These are phyloP conservation scores for Meripilus lineatus DNA, from an alignment of 1,284 basidiomycete species.

Conservation along the genomic window DNA sequence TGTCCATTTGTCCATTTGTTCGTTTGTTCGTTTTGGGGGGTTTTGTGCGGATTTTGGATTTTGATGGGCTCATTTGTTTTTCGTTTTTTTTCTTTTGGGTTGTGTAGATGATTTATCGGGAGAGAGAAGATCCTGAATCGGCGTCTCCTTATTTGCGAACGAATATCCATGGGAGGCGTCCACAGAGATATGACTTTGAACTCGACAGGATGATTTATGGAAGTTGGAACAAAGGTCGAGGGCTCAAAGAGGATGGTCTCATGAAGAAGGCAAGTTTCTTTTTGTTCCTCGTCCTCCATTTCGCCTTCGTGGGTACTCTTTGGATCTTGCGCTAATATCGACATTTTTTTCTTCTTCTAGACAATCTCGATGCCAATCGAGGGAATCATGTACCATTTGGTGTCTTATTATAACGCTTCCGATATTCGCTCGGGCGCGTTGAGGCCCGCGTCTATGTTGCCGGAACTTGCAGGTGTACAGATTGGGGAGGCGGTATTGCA, in stretches of 20 bases:
- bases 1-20: no score
- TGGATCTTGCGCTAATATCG: no score
- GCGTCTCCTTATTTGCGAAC: constrained; percentile 1
- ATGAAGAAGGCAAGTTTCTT: constrained; percentile 22
- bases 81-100: background rate
- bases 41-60: no score
- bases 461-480: constrained; percentile 12
- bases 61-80: background rate
- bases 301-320: no score
- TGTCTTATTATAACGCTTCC: constrained; percentile 22
- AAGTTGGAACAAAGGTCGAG: constrained; percentile 22
- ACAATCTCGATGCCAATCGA: constrained; percentile 20
- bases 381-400: constrained; percentile 20
- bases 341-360: constrained; percentile 10
- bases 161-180: constrained; percentile 1
- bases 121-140: constrained; percentile 16
- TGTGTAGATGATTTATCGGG: constrained; percentile 20
- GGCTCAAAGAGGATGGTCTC: constrained; percentile 20
- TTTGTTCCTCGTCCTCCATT: background rate
- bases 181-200: constrained; percentile 14
- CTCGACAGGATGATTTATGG: constrained; percentile 21
- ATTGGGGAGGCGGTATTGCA: constrained; percentile 14
- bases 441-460: constrained; percentile 17
- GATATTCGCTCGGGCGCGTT: constrained; percentile 21
- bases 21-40: no score